Base-by-base conservation (phyloP, 2,329 filamentous ascomycete species). In the Hymenoscyphus repandus region DNA sequence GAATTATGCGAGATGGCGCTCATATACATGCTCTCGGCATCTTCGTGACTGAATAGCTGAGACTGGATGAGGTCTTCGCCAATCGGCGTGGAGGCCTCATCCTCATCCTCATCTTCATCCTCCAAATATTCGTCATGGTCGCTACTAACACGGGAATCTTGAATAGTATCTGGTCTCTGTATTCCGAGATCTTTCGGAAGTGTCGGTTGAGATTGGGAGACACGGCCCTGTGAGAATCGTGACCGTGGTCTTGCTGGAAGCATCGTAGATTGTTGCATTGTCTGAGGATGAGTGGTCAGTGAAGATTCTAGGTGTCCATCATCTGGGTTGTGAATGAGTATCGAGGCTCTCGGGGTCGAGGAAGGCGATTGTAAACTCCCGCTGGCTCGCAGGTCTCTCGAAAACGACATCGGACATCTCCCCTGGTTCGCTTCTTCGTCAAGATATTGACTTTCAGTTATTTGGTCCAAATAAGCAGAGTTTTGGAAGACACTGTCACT, bases 21-120 rank as follows among this genome's bases (percentile, higher is more conserved):
- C 83, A 90, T 85, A 61, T 93, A 95, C 83, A 95, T 88, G 66
- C 89, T 93, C 63, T 89, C 83, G 0, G 87, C 88, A 55, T 92
- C 87, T 54, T 90, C 86, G 52, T 90, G 86, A 33, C 80, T 89
- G 62, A 87, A 92, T 1, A 90, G 63, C 37, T 80, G 83, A 5
- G 88, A 92, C 55, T 79, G 72, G 2, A 77, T 68, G 17, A 87
- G 70, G 53, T 84, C 80, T 32, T 80, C 74, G 11, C 65, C 59
- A 2, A 52, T 34, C 39, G 58, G 54, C 13, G 57, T 58, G 2
- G 57, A 51, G 13, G 34, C 43, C 5, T 53, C 61, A 7, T 55
- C 53, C n/a, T 56, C 58, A 7, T 55, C 43, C 5, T 53, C 61
- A 7, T 55, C 53, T n/a, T 56, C 58, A 7, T 55, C 55, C 22